Base-by-base conservation (phyloP, 208 protist genomes). In the Crithidia acanthocephali region DNA sequence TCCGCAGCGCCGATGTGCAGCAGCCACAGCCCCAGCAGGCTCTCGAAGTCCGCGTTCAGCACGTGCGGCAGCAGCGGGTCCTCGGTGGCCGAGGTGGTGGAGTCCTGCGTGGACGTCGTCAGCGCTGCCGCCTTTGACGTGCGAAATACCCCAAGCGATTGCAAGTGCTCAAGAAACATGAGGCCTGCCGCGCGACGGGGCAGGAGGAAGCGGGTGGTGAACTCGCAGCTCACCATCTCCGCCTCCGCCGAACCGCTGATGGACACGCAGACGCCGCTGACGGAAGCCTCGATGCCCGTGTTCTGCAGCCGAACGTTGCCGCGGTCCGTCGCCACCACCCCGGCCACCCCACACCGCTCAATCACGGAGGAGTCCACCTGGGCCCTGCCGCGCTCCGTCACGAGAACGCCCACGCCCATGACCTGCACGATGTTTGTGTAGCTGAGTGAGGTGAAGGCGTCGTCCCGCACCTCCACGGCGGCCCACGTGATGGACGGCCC, bases 331-430 rank as follows among this genome's bases (percentile, higher is more conserved):
- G 61, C 76, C 16, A 83, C 45, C 0, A 86, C 25, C 25, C 72
- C 73, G 22, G 51, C 67, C 35, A 80, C 58, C 11, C 81, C 81
- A 45, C 81, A 86, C 23, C 72, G 64, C 40, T 76, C 65, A 20
- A 86, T 35, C 16, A 76, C 30, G 15, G 52, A 72, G 5, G 53
- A 71, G 60, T 72, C 28, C n/a, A 86, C 33, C 8, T 15, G 50
- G 1, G 61, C 72, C 13, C 16, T 20, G 9, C 69, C 65, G 47
- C 23, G 3, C 28, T 73, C 69, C 7, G n/a, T 15, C 13, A 76
- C 66, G 35, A 80, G 50, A 16, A 83, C 59, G 40, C 81, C 81
- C 22, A 76, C 80, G 44, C 81, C 72, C n/a, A 83, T 56, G 16
- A 80, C 57, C 15, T 68, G 60, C 25, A 33, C 22, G 27, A 86